These are phyloP conservation scores for Typha latifolia DNA, from an alignment of 176 grass and related monocot genomes.

Conservation along the genomic window DNA sequence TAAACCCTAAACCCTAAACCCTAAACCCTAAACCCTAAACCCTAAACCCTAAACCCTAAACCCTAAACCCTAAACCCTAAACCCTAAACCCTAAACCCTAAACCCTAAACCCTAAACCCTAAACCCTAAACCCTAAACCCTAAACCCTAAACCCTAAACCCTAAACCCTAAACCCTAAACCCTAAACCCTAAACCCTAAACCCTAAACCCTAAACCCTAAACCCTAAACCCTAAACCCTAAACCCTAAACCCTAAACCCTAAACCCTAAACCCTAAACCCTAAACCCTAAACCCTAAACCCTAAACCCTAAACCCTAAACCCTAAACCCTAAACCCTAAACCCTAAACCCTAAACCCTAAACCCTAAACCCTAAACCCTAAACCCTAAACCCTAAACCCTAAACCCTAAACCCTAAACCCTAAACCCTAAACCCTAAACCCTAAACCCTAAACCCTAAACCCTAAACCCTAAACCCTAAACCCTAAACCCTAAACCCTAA, in stretches of 20 bases:
- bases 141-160: not conserved
- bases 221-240: not conserved
- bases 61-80: not conserved
- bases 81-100: not conserved
- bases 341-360: not conserved
- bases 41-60: not conserved
- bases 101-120: too few species aligned
- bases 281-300: too few species aligned
- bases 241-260: too few species aligned
- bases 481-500: not conserved
- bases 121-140: not conserved
- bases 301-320: not conserved
- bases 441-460: not conserved
- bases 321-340: not conserved
- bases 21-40: not conserved
- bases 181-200: not conserved
- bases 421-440: not conserved
- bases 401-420: not conserved
- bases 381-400: not conserved
- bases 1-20: not conserved
- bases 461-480: not conserved
- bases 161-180: not conserved
- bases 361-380: too few species aligned
- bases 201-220: not conserved
- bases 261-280: too few species aligned